Conservation (phyloP, 176 grass and related monocot genomes). For the Oryza meyeriana region DNA sequence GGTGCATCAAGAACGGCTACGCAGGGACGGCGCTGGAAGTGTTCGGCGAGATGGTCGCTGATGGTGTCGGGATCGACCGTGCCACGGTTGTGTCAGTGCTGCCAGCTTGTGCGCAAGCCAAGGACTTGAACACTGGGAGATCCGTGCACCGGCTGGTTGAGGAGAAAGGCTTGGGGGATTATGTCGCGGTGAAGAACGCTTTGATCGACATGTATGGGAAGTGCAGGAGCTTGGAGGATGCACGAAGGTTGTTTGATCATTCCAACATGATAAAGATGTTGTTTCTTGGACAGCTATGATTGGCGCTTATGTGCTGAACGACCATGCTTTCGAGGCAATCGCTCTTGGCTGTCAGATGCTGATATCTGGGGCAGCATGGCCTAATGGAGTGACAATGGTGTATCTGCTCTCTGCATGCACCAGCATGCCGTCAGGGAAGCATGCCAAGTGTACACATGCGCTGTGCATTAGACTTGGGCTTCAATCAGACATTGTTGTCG, state of each 20-base stretch:
- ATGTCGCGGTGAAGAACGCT: constrained; percentile 46
- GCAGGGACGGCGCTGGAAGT: constrained; percentile 42
- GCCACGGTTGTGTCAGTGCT: constrained; percentile 57
- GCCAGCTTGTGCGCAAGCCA: constrained; percentile 48
- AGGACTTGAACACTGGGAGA: constrained; percentile 49
- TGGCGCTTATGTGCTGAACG: constrained; percentile 37
- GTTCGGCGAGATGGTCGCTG: constrained; percentile 41
- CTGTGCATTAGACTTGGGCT: constrained; percentile 47
- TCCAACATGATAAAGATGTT: constrained; percentile 44
- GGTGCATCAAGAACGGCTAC: constrained; percentile 40
- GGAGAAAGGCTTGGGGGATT: constrained; percentile 38
- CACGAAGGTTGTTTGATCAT: constrained; percentile 43
- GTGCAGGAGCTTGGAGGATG: constrained; percentile 52
- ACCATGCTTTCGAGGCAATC: constrained; percentile 16
- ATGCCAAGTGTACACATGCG: constrained; percentile 44
- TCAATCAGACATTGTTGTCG: constrained; percentile 45
- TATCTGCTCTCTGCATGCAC: constrained; percentile 53
- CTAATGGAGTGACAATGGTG: constrained; percentile 66
- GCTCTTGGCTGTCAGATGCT: constrained; percentile 50
- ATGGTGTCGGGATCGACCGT: constrained; percentile 33
- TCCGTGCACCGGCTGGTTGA: constrained; percentile 45
- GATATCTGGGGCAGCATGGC: constrained; percentile 22
- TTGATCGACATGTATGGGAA: constrained; percentile 79
- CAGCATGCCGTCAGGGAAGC: constrained; percentile 25
- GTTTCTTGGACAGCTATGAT: constrained; percentile 71